A percentile compares a stretch with the other conserved stretches of the same genome.
Conservation (phyloP, 306 rosid species). For the Prosopis cineraria region DNA sequence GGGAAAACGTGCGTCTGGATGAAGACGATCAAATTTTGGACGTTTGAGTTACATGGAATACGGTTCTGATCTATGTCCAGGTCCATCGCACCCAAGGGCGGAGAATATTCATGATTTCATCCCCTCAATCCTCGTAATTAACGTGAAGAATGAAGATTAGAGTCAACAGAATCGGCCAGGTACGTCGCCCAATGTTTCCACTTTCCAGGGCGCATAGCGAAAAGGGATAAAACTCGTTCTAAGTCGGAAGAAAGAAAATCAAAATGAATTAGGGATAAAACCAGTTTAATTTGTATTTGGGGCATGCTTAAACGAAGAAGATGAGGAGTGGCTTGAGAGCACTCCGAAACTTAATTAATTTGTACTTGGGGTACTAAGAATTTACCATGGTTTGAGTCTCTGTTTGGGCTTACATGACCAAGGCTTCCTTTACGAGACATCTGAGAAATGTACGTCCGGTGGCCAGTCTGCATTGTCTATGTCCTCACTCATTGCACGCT, state of each 20-base stretch:
- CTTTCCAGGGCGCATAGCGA: not conserved
- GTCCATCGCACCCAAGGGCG: no score
- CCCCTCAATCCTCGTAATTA: no score
- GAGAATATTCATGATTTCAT: no score
- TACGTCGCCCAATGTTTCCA: not conserved
- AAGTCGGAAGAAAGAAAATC: not conserved
- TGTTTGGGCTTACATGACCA: no score
- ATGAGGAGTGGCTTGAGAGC: no score
- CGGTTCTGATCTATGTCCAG: not conserved
- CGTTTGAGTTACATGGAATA: not conserved
- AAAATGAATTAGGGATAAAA: not conserved
- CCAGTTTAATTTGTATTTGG: no score
- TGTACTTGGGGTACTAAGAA: no score
- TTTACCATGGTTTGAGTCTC: no score
- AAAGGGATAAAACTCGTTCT: not conserved
- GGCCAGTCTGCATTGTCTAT: not conserved
- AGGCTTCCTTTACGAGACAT: no score
- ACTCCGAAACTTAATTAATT: no score
- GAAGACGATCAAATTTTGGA: constrained; percentile 2
- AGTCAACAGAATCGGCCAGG: not conserved
- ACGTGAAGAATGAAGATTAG: not conserved
- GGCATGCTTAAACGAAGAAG: no score
- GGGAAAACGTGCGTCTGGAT: constrained; percentile 32
- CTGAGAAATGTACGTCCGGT: not conserved
- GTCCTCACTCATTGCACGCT: not conserved